These are phyloP conservation scores for Hylodesmum podocarpum DNA, from an alignment of 306 rosid species.

Conservation along the genomic window DNA sequence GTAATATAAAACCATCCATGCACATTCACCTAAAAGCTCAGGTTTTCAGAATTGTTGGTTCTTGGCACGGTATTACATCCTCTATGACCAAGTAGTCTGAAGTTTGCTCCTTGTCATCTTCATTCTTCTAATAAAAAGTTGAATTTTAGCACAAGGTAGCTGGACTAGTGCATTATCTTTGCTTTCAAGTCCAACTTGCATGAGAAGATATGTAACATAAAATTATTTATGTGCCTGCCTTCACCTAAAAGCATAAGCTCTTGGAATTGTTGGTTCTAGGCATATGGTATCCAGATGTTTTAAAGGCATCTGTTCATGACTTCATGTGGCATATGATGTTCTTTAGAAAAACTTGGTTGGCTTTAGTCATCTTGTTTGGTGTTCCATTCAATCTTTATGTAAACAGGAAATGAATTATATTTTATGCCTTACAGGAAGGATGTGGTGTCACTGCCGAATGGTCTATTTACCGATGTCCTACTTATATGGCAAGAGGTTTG, in stretches of 20 bases:
- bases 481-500: constrained; percentile 92
- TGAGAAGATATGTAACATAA: background rate
- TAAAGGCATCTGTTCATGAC: background rate
- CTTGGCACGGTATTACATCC: background rate
- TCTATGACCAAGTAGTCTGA: background rate
- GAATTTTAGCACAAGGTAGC: background rate
- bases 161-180: background rate
- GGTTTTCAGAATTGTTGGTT: background rate
- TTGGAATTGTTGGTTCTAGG: background rate
- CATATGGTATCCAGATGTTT: background rate
- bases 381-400: constrained; percentile 14
- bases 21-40: background rate
- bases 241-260: background rate
- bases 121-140: background rate
- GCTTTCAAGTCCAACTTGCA: background rate
- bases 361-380: background rate
- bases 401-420: constrained; percentile 4
- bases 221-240: background rate
- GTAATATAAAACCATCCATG: background rate
- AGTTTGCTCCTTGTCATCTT: background rate
- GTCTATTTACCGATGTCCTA: constrained; percentile 94
- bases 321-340: constrained; percentile 21
- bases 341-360: background rate
- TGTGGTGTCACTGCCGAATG: constrained; percentile 99
- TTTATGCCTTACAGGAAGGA: constrained; percentile 65